Percentiles rank a stretch among this genome's conserved stretches.
These are phyloP conservation scores for Bretschneidera sinensis DNA, from an alignment of 345 rosid species.

Conservation along the genomic window DNA sequence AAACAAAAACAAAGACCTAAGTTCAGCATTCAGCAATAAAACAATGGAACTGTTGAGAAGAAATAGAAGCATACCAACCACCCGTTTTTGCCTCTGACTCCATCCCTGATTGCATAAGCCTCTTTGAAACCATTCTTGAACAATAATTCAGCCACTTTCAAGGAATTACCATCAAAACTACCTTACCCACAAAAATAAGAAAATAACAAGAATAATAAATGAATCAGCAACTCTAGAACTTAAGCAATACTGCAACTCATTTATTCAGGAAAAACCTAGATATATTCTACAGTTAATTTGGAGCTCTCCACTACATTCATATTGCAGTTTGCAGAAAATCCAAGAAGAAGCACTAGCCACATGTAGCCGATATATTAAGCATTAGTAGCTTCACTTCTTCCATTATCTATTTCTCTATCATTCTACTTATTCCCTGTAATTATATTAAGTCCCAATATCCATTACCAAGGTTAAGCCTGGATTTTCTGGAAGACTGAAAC, in stretches of 20 bases:
- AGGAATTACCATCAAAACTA: constrained; percentile 86
- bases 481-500: neutral
- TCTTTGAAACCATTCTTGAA: constrained; percentile 74
- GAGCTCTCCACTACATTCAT: no score
- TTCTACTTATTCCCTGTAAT: no score
- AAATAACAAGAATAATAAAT: neutral
- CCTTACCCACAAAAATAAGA: constrained; percentile 53
- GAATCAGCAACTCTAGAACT: neutral
- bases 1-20: neutral
- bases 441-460: no score
- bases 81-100: constrained; percentile 81
- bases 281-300: no score
- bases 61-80: constrained; percentile 72
- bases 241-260: neutral
- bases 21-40: constrained; percentile 1
- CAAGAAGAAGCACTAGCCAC: no score
- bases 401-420: no score
- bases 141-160: constrained; percentile 68
- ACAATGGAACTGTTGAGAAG: neutral
- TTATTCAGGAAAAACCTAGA: no score
- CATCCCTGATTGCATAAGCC: constrained; percentile 80
- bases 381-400: no score
- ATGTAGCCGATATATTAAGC: no score
- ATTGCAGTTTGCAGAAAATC: no score
- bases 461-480: no score